A percentile compares a stretch with the other conserved stretches of the same genome.
These are phyloP conservation scores for Podospora conica DNA, from an alignment of 495 filamentous ascomycete species.

Conservation along the genomic window DNA sequence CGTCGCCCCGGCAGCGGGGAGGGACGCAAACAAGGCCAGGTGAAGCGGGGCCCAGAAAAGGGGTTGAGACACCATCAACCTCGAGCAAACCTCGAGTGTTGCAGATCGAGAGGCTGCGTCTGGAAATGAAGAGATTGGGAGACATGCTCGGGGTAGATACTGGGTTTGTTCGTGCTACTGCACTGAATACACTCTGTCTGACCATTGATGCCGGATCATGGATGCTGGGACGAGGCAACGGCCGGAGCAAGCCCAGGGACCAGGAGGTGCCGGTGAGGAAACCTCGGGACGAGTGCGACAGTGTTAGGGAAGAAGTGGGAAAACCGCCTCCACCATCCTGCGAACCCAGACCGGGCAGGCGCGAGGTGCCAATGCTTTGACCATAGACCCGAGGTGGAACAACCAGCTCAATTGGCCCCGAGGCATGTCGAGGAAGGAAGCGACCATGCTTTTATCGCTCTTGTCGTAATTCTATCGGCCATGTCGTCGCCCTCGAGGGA, in stretches of 20 bases:
- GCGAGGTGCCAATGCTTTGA: slow-evolving; percentile 13
- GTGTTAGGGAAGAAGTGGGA: slow-evolving; percentile 18
- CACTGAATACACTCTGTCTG: neutral
- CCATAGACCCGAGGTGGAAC: neutral
- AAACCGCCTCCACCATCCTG: neutral
- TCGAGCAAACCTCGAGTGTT: neutral
- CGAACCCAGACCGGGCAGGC: neutral
- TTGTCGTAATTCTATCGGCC: neutral
- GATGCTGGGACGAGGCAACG: neutral
- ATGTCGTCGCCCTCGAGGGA: slow-evolving; percentile 3
- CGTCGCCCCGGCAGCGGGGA: slow-evolving; percentile 6
- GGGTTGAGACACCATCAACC: neutral
- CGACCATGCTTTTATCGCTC: neutral
- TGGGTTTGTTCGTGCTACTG: neutral
- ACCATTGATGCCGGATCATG: neutral
- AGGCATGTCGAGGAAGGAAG: neutral
- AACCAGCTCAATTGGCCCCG: slow-evolving; percentile 8
- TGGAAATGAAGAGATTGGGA: neutral
- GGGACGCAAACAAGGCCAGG: neutral
- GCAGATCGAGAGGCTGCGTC: neutral
- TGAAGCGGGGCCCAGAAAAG: neutral
- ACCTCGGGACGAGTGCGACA: slow-evolving; percentile 7
- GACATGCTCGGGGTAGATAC: neutral
- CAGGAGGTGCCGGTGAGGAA: neutral
- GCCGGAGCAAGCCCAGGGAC: neutral